Conservation (phyloP, 2,329 filamentous ascomycete species). For the Curvularia sp. region DNA sequence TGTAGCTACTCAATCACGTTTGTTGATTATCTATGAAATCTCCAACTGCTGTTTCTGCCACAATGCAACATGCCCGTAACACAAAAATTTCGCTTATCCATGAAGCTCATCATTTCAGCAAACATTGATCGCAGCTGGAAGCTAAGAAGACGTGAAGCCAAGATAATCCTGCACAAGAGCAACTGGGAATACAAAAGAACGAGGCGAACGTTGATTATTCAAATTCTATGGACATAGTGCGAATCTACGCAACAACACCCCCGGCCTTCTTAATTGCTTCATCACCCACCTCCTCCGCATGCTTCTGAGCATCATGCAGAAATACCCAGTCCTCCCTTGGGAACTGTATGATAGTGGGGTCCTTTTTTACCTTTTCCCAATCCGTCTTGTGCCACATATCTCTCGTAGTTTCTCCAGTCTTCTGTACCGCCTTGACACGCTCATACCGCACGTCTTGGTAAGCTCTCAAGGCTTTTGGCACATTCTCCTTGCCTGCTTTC, state of each 20-base stretch:
- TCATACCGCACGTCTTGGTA: conserved; percentile 48
- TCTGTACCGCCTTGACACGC: conserved; percentile 44
- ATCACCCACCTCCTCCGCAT: conserved; percentile 40
- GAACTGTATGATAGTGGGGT: conserved; percentile 40
- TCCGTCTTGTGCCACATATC: conserved; percentile 48
- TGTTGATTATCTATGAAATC: background rate
- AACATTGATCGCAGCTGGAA: background rate
- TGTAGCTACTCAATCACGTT: background rate
- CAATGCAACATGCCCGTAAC: background rate
- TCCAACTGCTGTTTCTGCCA: background rate
- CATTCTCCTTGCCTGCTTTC: conserved; percentile 40
- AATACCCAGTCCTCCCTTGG: conserved; percentile 47
- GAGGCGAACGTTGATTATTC: too few relatives aligned
- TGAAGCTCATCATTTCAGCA: background rate
- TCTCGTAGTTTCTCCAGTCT: conserved; percentile 44
- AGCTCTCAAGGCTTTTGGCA: conserved; percentile 37
- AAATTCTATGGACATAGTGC: background rate
- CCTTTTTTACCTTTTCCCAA: conserved; percentile 44
- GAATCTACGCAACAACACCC: background rate
- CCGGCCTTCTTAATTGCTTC: conserved; percentile 34
- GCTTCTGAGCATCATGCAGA: conserved; percentile 38
- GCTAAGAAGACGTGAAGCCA: background rate
- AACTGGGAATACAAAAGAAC: background rate
- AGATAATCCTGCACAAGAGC: background rate
- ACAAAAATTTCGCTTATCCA: background rate